phyloP scores from a whole-genome alignment of 768 basidiomycete species.

The Xerocomus spinulosus region DNA sequence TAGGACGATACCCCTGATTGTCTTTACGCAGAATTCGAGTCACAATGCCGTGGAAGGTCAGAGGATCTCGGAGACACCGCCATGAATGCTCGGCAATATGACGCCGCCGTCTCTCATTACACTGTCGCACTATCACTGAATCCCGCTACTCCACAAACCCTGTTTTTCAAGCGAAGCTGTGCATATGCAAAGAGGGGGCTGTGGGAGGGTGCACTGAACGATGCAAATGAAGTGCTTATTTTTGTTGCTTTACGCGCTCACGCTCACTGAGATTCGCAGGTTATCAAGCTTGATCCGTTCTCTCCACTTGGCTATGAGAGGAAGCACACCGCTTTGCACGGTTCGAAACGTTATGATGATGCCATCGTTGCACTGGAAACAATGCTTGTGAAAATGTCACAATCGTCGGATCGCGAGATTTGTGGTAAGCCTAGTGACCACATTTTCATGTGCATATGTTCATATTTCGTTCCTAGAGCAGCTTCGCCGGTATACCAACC shows the following conservation, averaged over 20 bases:
- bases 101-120: not conserved
- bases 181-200: not conserved
- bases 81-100: not conserved
- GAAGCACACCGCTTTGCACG: not conserved
- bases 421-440: not conserved
- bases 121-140: not conserved
- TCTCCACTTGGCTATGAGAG: not conserved
- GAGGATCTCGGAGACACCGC: not conserved
- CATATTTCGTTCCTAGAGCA: not conserved
- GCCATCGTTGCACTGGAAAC: not conserved
- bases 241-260: not conserved
- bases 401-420: not conserved
- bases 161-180: not conserved
- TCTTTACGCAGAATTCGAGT: not conserved
- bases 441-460: not conserved
- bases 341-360: not conserved
- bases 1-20: no score
- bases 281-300: not conserved
- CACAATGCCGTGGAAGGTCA: not conserved
- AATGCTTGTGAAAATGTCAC: not conserved
- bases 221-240: not conserved
- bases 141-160: not conserved
- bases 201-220: not conserved
- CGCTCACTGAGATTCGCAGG: not conserved
- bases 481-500: not conserved